Evolutionary conservation across 2,329 filamentous ascomycete genomes (phyloP).

Genomic region (Sclerotinia subarctica): DNA sequence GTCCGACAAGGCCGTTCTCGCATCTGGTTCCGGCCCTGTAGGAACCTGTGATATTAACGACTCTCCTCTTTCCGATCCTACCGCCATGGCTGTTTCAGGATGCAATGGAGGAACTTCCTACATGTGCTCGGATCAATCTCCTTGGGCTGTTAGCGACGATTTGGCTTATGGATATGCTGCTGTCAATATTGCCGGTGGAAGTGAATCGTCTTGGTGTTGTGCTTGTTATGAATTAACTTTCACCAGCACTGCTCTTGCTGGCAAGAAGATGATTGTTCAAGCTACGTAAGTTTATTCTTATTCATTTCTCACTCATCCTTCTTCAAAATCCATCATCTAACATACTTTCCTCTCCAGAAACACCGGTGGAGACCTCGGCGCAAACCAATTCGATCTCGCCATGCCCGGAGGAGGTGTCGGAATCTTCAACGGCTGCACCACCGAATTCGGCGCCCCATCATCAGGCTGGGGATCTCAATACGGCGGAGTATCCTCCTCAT

Average conservation of each 20-base stretch:
- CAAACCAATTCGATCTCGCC: conserved; percentile 57
- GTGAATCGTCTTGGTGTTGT: conserved; percentile 62
- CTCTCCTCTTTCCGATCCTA: conserved; percentile 50
- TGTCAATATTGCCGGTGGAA: conserved; percentile 48
- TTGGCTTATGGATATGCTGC: conserved; percentile 63
- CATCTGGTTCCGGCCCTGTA: conserved; percentile 31
- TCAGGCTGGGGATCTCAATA: conserved; percentile 47
- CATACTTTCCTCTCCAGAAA: conserved; percentile 39
- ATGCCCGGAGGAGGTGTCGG: conserved; percentile 56
- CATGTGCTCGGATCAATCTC: conserved; percentile 60
- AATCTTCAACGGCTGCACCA: conserved; percentile 51
- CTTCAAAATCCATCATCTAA: background rate
- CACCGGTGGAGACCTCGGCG: conserved; percentile 55
- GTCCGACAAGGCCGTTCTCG: conserved; percentile 54
- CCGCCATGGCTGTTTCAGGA: conserved; percentile 44
- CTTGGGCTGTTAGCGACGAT: conserved; percentile 57
- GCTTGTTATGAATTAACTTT: conserved; percentile 56
- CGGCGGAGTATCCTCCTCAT: conserved; percentile 46
- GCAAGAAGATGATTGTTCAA: conserved; percentile 63
- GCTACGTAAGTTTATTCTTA: conserved; percentile 7
- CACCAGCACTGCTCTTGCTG: conserved; percentile 48
- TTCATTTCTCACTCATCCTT: background rate
- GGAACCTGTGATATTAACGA: conserved; percentile 44
- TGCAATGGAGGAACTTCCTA: conserved; percentile 47
- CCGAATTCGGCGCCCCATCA: conserved; percentile 45